These are phyloP conservation scores for Aspergillus ochraceoroseus DNA, from an alignment of 2,329 filamentous ascomycete genomes.

Conservation along the genomic window DNA sequence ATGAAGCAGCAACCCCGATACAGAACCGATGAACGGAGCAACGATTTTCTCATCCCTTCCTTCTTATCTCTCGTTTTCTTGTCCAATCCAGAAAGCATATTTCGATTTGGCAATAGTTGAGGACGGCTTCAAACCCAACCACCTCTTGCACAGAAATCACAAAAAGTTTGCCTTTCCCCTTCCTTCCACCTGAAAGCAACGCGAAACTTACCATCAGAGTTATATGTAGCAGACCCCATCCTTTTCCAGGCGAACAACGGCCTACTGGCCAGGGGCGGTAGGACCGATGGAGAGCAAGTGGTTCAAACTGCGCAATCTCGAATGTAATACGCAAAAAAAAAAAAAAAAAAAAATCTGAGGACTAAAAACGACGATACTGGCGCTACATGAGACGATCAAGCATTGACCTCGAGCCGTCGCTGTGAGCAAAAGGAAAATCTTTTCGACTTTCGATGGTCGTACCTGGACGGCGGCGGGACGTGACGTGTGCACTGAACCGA, in stretches of 20 bases:
- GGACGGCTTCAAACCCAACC: no score
- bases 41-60: slow-evolving; percentile 6
- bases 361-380: slow-evolving; percentile 12
- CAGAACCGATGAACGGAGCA: background rate
- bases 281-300: slow-evolving; percentile 19
- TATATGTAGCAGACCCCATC: slow-evolving; percentile 36
- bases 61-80: slow-evolving; percentile 2
- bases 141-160: no score
- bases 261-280: slow-evolving; percentile 22
- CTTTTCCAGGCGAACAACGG: slow-evolving; percentile 20
- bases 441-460: slow-evolving; percentile 9
- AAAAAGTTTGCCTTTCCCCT: no score
- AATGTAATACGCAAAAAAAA: slow-evolving; percentile 7
- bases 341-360: slow-evolving; percentile 6
- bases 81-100: background rate
- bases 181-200: slow-evolving; percentile 10
- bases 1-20: slow-evolving; percentile 3
- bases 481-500: slow-evolving; percentile 12
- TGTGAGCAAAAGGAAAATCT: slow-evolving; percentile 2
- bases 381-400: slow-evolving; percentile 22
- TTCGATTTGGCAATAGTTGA: no score
- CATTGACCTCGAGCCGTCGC: slow-evolving; percentile 7
- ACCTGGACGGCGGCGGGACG: slow-evolving; percentile 3
- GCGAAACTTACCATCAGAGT: slow-evolving; percentile 39
- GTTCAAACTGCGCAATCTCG: slow-evolving; percentile 19